These are phyloP conservation scores for Senecio squalidus DNA, from an alignment of 140 eudicot species.

Conservation along the genomic window DNA sequence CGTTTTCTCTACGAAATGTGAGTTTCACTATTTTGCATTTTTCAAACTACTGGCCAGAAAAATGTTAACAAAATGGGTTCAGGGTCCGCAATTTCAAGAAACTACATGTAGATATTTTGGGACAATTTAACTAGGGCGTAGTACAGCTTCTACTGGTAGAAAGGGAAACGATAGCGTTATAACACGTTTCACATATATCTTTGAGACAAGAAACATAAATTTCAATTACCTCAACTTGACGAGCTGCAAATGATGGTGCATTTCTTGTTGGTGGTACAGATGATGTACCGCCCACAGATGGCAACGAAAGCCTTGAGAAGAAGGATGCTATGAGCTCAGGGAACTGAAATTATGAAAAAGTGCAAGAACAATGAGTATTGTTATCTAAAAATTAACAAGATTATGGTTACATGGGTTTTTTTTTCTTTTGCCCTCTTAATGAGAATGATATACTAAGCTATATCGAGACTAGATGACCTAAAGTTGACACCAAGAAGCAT, in stretches of 20 bases:
- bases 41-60: too few species aligned
- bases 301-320: conserved; percentile 80
- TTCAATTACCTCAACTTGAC: conserved; percentile 70
- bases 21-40: too few species aligned
- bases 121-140: too few species aligned
- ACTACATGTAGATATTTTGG: too few species aligned
- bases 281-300: conserved; percentile 56
- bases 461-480: too few species aligned
- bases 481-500: too few species aligned
- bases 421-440: not conserved
- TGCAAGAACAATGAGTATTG: not conserved
- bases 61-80: too few species aligned
- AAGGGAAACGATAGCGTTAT: too few species aligned
- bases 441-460: not conserved
- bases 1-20: too few species aligned
- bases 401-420: conserved; percentile 7
- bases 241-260: conserved; percentile 51
- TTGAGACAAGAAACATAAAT: not conserved
- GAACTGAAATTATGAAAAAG: conserved; percentile 44
- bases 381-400: conserved; percentile 11
- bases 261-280: conserved; percentile 59
- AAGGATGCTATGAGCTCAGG: conserved; percentile 72
- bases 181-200: conserved; percentile 6
- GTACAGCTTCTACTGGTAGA: too few species aligned
- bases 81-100: too few species aligned